Evolutionary conservation across 495 filamentous ascomycete species (phyloP), one percentile per base, ranked within the genome.

Genomic region (Massariosphaeria phaeospora): DNA sequence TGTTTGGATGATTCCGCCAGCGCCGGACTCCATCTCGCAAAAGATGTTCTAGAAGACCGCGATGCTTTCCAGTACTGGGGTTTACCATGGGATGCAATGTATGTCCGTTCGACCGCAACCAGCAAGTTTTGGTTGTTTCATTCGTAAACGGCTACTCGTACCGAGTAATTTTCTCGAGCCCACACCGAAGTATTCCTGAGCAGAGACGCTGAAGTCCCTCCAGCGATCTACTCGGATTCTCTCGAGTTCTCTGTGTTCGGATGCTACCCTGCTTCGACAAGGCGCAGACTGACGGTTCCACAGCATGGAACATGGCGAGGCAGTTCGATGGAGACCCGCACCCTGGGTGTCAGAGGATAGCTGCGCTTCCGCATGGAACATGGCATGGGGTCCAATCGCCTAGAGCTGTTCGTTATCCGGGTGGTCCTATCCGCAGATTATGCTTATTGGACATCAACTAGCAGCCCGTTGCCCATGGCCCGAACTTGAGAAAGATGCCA

Each of bases 31-130:
- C 30, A 24, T 13, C 20, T 25, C 17, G 10, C 17, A 11, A 27
- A 43, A 5, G 18, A 31, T 25, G 47, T 45, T 20, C 50, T 56
- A 48, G 30, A 49, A 20, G 9, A 29, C 17, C 24, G 26, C 27
- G n/a, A n/a, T 51, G 36, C 15, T 17, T 51, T 18, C 41, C 55
- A 52, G 17, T 51, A 21, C 27, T 46, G 9, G 30, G 48, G 35
- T 45, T 33, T n/a, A 51, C 13, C 35, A 55, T 33, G n/a, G 23
- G 43, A 47, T 55, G 54, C 50, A 54, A 62, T 48, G 53, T 47
- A n/a, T n/a, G 44, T 27, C 31, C 30, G 35, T 39, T 23, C 44
- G 24, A 54, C 20, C 7, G 23, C 51, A 34, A 48, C 17, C 13
- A 39, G 29, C 52, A 24, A 39, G 46, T 25, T 5, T 31, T 31